Base-by-base conservation (phyloP, 1,284 basidiomycete species). In the Boletellus sp. region DNA sequence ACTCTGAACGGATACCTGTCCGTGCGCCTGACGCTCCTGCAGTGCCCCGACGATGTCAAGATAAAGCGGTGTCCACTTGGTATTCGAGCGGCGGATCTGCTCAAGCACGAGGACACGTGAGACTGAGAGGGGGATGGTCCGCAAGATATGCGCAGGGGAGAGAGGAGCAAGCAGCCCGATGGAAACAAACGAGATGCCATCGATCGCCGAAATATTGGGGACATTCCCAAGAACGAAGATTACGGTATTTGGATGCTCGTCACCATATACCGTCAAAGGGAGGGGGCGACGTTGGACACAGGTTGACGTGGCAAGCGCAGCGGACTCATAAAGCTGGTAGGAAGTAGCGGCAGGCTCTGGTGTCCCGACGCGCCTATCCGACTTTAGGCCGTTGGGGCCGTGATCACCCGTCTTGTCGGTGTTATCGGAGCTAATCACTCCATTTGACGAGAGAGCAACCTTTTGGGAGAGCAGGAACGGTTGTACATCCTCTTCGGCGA, bases 1-100 rank as follows among this genome's bases (percentile, higher is more conserved):
- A 49, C 79, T 83, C 47, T 83, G 78, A 35, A 93, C 74, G 5
- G 71, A 59, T 3, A 86, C 80, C 10, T 76, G 73, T 21, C 71
- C 59, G 19, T 78, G 73, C 2, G 73, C 62, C 32, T 82, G 78
- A 24, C 77, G 73, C 36, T 82, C 74, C 64, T 93, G 91, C 43
- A 94, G 71, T 8, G 87, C 84, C 50, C 77, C 81, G 53, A 90
- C 80, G 22, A 94, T 74, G 39, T 96, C 93, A 44, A 97, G 80
- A 67, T 90, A 95, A 16, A 96, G 75, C 0, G 93, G 86, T 2
- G 92, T 89, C 84, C 91, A 96, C 71, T 93, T 93, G 47, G 86
- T 88, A 18, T 83, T 80, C 78, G 88, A 90, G 55, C 75, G 76
- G 58, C 79, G 75, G 22, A 88, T 77, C 70, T 89, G 90, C 70